These are phyloP conservation scores for Orobanche coerulescens DNA, from an alignment of 257 asterid genomes.

Conservation along the genomic window DNA sequence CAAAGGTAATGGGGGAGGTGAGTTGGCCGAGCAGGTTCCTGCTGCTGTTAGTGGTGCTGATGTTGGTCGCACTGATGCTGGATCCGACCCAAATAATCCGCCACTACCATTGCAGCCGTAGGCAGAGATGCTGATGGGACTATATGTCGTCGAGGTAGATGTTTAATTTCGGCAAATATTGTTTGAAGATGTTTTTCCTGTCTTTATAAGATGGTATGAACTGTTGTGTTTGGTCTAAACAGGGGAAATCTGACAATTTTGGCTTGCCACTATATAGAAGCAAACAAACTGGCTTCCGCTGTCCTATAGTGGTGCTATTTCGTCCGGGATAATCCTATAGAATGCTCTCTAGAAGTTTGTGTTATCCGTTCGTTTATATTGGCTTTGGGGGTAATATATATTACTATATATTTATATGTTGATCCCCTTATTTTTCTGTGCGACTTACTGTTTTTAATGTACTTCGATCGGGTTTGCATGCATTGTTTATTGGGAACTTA, in stretches of 20 bases:
- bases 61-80: too few relatives aligned
- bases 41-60: constrained; percentile 17
- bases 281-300: neutral
- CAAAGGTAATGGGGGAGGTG: constrained; percentile 28
- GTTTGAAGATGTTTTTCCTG: neutral
- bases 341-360: neutral
- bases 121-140: neutral
- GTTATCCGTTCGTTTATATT: neutral
- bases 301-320: neutral
- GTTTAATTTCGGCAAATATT: neutral
- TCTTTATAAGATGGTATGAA: neutral
- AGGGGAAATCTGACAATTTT: constrained; percentile 12
- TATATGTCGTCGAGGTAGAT: neutral
- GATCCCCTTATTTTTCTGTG: constrained; percentile 3
- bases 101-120: constrained; percentile 28
- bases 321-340: neutral
- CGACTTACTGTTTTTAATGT: constrained; percentile 7
- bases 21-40: constrained; percentile 22
- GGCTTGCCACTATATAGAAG: neutral
- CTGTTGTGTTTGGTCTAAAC: constrained; percentile 5
- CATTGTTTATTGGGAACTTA: constrained; percentile 12
- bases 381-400: constrained; percentile 11
- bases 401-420: neutral
- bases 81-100: constrained; percentile 26
- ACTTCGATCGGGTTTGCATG: neutral